Conservation (phyloP, 495 filamentous ascomycete species). For the Haplographium delicatum region DNA sequence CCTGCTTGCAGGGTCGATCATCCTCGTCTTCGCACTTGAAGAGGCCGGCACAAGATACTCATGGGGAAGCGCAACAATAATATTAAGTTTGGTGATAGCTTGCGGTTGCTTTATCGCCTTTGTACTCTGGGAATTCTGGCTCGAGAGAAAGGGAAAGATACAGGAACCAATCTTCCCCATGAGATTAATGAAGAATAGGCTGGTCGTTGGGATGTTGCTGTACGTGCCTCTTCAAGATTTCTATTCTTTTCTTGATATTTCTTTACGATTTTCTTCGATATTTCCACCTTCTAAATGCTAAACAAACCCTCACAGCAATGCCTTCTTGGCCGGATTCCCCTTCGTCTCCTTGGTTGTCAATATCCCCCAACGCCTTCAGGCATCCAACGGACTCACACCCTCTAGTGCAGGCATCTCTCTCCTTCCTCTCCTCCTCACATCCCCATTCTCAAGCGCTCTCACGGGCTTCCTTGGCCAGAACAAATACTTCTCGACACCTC, state of each 20-base stretch:
- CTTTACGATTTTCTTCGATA: no score
- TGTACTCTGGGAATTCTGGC: conserved; percentile 38
- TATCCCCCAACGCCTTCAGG: conserved; percentile 56
- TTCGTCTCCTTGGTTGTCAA: conserved; percentile 53
- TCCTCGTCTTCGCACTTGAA: conserved; percentile 55
- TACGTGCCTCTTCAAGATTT: conserved; percentile 34
- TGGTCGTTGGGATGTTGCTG: conserved; percentile 27
- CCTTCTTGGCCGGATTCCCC: conserved; percentile 47
- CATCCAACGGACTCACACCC: conserved; percentile 43
- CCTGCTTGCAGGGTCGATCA: conserved; percentile 44
- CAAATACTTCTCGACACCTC: conserved; percentile 37
- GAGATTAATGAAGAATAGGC: conserved; percentile 30
- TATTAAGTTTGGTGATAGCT: conserved; percentile 36
- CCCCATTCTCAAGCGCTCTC: conserved; percentile 44
- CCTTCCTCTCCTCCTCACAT: conserved; percentile 48
- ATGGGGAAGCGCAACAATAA: conserved; percentile 40
- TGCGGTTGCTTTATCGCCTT: conserved; percentile 43
- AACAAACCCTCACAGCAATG: conserved; percentile 30
- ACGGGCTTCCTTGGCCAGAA: conserved; percentile 40
- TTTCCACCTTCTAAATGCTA: no score
- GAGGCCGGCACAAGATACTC: conserved; percentile 45
- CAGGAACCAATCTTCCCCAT: conserved; percentile 36
- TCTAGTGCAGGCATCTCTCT: conserved; percentile 51
- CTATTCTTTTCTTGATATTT: conserved; percentile 33
- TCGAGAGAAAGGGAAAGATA: conserved; percentile 35